Base-by-base conservation (phyloP, 306 rosid species). In the Myrica gale region DNA sequence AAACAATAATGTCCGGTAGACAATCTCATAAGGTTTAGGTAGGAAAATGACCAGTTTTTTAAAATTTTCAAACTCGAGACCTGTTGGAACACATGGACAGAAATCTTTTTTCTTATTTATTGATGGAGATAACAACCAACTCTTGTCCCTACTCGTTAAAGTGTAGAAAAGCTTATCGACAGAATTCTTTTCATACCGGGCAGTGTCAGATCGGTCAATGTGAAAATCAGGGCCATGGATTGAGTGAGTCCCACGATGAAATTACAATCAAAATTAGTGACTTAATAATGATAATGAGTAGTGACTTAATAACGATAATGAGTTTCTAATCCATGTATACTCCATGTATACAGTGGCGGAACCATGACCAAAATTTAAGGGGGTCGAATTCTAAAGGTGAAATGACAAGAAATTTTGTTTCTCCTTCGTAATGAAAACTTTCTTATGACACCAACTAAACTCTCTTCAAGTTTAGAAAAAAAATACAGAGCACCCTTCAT, bases 1-100 rank as follows among this genome's bases (percentile, higher is more conserved):
- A 44, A 12, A 69, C 23, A 68, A 50, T 9, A 4, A 48, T 47
- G 32, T 7, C 9, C 16, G 73, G 46, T 15, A 46, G 90, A 82
- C 83, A 82, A 62, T 19, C 67, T 45, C 21, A 69, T 17, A 5
- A 5, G 46, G 76, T 77, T 90, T 85, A 78, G 89, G 90, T 86
- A 41, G 65, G 81, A 77, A 0, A 23, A 66, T 62, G 83, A 77
- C 56, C 4, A 48, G 53, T 82, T 74, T 69, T 65, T 55, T 72
- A 2, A 32, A 54, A 54, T 45, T 4, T 44, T 43, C 43, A 45
- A 47, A 70, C 26, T 20, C 10, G 5, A 50, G 69, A 71, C 81
- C 81, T 72, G 82, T 62, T 21, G 54, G 45, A 46, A 32, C 88
- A 82, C 77, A 75, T 79, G 88, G 69, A 70, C 45, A 46, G 12